Conservation (phyloP, 2,329 filamentous ascomycete species). For the Penicillium sp. region DNA sequence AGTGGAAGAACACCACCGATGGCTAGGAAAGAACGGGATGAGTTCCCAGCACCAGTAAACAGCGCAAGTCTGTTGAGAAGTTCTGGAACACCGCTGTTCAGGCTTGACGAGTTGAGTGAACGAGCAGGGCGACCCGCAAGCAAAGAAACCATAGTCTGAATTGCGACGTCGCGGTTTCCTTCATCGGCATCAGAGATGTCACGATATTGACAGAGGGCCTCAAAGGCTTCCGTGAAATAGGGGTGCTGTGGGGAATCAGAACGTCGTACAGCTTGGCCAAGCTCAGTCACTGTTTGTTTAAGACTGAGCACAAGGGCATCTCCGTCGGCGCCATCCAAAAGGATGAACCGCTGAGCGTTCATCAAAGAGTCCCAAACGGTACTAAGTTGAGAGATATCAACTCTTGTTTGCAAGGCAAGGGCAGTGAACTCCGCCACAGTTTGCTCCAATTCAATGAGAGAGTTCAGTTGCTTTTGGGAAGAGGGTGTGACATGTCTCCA, state of each 20-base stretch:
- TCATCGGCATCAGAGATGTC: slow-evolving; percentile 31
- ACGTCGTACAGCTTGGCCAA: slow-evolving; percentile 33
- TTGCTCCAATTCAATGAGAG: slow-evolving; percentile 37
- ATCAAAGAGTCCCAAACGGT: slow-evolving; percentile 40
- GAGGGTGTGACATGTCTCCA: slow-evolving; percentile 63
- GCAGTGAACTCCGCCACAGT: slow-evolving; percentile 39
- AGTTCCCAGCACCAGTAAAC: slow-evolving; percentile 35
- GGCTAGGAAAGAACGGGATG: slow-evolving; percentile 40
- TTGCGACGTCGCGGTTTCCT: slow-evolving; percentile 10
- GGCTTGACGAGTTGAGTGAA: slow-evolving; percentile 34
- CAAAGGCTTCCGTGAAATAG: slow-evolving; percentile 50
- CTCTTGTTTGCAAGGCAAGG: slow-evolving; percentile 36
- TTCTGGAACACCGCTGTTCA: slow-evolving; percentile 34
- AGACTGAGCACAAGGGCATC: slow-evolving; percentile 38
- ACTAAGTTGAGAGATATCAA: slow-evolving; percentile 38
- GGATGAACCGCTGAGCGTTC: slow-evolving; percentile 38
- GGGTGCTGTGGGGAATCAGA: slow-evolving; percentile 34
- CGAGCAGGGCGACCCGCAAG: slow-evolving; percentile 40
- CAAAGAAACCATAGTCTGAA: slow-evolving; percentile 35
- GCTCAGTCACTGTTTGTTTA: slow-evolving; percentile 38
- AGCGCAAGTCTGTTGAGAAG: slow-evolving; percentile 38
- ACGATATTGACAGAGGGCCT: slow-evolving; percentile 48
- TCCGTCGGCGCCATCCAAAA: slow-evolving; percentile 38
- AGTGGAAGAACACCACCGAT: slow-evolving; percentile 52
- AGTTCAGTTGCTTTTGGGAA: slow-evolving; percentile 33